Conservation (phyloP, 768 basidiomycete species). For the Arthromyces matolae region DNA sequence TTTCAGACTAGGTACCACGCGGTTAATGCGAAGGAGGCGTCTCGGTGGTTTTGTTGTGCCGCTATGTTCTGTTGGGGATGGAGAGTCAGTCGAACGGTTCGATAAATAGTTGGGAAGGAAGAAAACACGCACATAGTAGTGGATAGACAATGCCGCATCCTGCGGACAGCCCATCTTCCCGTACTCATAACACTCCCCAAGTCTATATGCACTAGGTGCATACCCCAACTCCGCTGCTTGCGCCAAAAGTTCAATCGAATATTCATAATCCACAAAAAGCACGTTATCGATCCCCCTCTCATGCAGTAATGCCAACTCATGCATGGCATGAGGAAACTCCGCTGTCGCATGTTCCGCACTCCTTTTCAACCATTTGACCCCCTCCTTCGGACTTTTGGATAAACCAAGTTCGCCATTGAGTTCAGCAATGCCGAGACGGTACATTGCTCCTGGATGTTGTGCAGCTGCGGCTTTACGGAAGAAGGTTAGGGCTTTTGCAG, state of each 20-base stretch:
- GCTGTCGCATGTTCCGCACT: slow-evolving; percentile 92
- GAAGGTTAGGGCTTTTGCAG: slow-evolving; percentile 86
- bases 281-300: slow-evolving; percentile 99
- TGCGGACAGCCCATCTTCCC: slow-evolving; percentile 98
- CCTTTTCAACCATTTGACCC: slow-evolving; percentile 97
- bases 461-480: slow-evolving; percentile 92
- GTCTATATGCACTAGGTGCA: slow-evolving; percentile 90
- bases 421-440: slow-evolving; percentile 92
- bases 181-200: slow-evolving; percentile 99
- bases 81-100: slow-evolving; percentile 9
- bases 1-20: slow-evolving; percentile 93
- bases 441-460: slow-evolving; percentile 92
- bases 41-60: slow-evolving; percentile 93
- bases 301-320: slow-evolving; percentile 90
- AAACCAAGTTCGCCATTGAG: slow-evolving; percentile 93
- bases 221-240: slow-evolving; percentile 96
- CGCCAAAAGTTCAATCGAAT: slow-evolving; percentile 89
- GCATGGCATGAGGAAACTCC: slow-evolving; percentile 94
- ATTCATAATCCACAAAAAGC: slow-evolving; percentile 94
- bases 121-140: slow-evolving; percentile 84
- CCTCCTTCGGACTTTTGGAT: slow-evolving; percentile 86
- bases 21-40: slow-evolving; percentile 96
- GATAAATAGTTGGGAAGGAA: slow-evolving; percentile 2
- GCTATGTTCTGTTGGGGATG: slow-evolving; percentile 81
- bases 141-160: slow-evolving; percentile 94